Conservation (phyloP, 2,329 filamentous ascomycete genomes). For the Fonsecaea multimorphosa region DNA sequence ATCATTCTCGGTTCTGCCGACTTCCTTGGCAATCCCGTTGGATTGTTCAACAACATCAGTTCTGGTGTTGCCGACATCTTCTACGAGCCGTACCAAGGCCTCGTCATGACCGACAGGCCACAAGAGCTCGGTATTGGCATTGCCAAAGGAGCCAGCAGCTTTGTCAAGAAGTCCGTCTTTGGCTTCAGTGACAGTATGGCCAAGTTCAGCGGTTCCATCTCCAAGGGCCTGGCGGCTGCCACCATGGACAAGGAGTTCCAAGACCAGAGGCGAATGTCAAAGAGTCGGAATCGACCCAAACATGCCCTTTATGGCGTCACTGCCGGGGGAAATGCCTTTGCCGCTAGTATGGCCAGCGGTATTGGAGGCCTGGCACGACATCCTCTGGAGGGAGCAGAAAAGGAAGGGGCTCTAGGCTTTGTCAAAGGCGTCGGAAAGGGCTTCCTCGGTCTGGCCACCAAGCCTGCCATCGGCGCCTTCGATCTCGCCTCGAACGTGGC, state of each 20-base stretch:
- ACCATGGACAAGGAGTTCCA: slow-evolving; percentile 99
- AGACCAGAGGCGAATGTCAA: slow-evolving; percentile 90
- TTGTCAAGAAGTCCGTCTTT: slow-evolving; percentile 98
- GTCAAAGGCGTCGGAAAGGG: slow-evolving; percentile 98
- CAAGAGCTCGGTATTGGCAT: slow-evolving; percentile 95
- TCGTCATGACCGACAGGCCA: slow-evolving; percentile 93
- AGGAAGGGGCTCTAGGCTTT: slow-evolving; percentile 91
- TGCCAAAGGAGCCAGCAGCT: slow-evolving; percentile 93
- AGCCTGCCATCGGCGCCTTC: slow-evolving; percentile 94
- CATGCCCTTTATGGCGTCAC: slow-evolving; percentile 97
- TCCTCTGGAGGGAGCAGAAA: slow-evolving; percentile 92
- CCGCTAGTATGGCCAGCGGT: slow-evolving; percentile 88
- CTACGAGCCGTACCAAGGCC: slow-evolving; percentile 97
- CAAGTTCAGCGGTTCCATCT: slow-evolving; percentile 96
- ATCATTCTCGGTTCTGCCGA: slow-evolving; percentile 96
- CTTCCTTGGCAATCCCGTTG: slow-evolving; percentile 96
- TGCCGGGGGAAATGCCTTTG: slow-evolving; percentile 91
- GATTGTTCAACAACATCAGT: slow-evolving; percentile 96
- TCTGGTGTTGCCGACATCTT: slow-evolving; percentile 98
- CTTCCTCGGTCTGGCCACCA: slow-evolving; percentile 90
- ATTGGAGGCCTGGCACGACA: slow-evolving; percentile 93
- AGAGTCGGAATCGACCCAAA: slow-evolving; percentile 91
- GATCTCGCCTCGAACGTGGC: slow-evolving; percentile 97
- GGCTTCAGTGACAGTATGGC: slow-evolving; percentile 97
- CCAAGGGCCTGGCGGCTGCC: slow-evolving; percentile 92